Evolutionary conservation across 1,284 basidiomycete genomes (phyloP).

Genomic region (Marasmius tenuissimus): DNA sequence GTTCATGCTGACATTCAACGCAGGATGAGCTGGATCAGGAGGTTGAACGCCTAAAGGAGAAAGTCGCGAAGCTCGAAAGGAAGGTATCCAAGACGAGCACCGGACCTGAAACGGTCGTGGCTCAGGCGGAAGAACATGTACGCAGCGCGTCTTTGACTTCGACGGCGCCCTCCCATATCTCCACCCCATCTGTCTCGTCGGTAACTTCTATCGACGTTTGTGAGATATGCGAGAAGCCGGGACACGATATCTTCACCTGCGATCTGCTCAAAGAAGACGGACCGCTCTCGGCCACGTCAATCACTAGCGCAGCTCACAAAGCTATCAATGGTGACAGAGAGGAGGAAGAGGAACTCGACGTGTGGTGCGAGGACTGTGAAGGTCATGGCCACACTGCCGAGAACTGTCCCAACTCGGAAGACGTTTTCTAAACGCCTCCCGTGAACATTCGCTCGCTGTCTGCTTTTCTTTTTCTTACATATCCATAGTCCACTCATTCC

Average conservation of each 20-base stretch:
- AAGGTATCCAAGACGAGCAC: conserved; percentile 54
- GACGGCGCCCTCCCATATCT: conserved; percentile 8
- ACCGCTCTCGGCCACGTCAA: conserved; percentile 8
- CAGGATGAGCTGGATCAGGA: conserved; percentile 90
- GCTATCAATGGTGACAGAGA: conserved; percentile 7
- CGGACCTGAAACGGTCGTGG: conserved; percentile 31
- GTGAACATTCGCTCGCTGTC: background rate
- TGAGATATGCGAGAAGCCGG: conserved; percentile 81
- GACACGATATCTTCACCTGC: conserved; percentile 83
- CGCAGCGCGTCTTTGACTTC: conserved; percentile 24
- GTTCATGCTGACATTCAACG: conserved; percentile 5
- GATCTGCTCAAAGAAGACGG: conserved; percentile 51
- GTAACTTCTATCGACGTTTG: conserved; percentile 49
- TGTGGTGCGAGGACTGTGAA: conserved; percentile 79
- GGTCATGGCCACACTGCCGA: conserved; percentile 66
- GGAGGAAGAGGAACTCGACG: conserved; percentile 24
- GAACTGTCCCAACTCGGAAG: conserved; percentile 77
- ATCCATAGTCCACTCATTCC: background rate
- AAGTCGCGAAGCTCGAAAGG: conserved; percentile 54
- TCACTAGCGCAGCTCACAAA: background rate
- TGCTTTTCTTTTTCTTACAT: background rate
- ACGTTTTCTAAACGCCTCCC: conserved; percentile 61
- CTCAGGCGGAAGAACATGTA: background rate
- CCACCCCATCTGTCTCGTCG: conserved; percentile 24
- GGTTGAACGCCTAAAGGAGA: conserved; percentile 73